Conservation (phyloP, 192 early-diverging fungal species). For the Mortierella claussenii region DNA sequence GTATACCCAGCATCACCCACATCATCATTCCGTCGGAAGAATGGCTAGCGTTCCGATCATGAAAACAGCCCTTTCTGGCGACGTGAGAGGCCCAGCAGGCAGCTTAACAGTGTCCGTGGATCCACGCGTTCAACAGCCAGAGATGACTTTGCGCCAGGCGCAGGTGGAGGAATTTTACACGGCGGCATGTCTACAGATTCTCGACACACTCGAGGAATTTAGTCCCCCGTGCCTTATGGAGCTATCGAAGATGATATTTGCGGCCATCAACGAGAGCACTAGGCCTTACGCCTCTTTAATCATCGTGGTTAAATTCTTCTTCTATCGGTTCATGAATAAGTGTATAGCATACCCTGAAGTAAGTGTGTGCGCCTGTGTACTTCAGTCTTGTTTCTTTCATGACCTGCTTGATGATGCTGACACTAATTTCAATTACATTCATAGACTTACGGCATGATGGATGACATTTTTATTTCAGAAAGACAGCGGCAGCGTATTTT, state of each 20-base stretch:
- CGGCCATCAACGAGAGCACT: constrained; percentile 20
- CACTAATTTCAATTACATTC: neutral
- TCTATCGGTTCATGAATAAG: constrained; percentile 54
- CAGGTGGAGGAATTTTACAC: constrained; percentile 47
- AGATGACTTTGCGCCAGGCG: constrained; percentile 26
- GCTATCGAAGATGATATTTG: constrained; percentile 34
- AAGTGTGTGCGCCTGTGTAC: neutral
- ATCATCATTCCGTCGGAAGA: constrained; percentile 20
- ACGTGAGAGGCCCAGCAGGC: no score
- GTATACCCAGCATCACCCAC: constrained; percentile 10
- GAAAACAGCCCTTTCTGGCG: neutral
- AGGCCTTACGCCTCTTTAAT: constrained; percentile 47
- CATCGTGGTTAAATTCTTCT: constrained; percentile 55
- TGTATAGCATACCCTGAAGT: constrained; percentile 55
- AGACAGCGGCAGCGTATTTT: constrained; percentile 43
- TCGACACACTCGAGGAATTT: constrained; percentile 45
- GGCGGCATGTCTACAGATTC: constrained; percentile 48
- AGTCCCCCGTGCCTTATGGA: constrained; percentile 48
- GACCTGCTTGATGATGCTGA: neutral
- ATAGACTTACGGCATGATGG: constrained; percentile 56
- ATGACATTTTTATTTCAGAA: constrained; percentile 51
- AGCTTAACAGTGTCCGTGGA: neutral
- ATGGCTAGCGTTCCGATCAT: constrained; percentile 28
- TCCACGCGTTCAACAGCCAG: neutral
- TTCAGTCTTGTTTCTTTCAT: neutral